phyloP scores from a whole-genome alignment of 441 rosid genomes.

The Syzygium malaccense region DNA sequence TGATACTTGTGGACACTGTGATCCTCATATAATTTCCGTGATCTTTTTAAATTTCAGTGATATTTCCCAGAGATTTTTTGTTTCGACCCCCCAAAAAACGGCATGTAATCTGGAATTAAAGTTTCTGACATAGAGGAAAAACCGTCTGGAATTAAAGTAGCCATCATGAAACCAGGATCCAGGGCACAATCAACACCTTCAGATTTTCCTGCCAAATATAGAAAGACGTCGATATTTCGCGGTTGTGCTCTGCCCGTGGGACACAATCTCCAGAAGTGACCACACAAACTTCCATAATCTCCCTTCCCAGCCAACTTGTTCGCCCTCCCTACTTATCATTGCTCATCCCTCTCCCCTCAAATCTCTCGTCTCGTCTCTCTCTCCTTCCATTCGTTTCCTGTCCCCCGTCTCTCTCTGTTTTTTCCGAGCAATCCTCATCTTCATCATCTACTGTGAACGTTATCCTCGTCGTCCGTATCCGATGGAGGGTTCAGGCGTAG shows the following conservation, averaged over 20 bases:
- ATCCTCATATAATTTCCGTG: neutral
- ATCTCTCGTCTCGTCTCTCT: neutral
- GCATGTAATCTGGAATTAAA: neutral
- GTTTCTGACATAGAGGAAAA: neutral
- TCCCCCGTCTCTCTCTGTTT: neutral
- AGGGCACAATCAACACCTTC: neutral
- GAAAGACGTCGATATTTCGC: neutral
- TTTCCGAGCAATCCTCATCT: neutral
- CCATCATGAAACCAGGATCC: neutral
- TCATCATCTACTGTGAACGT: neutral
- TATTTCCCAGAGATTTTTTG: neutral
- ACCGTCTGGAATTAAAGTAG: neutral
- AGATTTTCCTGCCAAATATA: neutral
- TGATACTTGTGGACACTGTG: neutral
- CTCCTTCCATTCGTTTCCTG: neutral
- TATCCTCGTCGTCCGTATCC: neutral
- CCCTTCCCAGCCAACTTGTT: neutral
- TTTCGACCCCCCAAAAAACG: too few species aligned
- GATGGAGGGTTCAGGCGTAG: conserved; percentile 87
- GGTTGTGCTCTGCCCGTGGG: neutral
- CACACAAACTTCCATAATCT: neutral
- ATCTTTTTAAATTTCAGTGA: neutral
- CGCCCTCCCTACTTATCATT: neutral
- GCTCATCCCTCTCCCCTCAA: neutral
- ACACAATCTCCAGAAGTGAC: neutral